Base-by-base conservation (phyloP, 2,329 filamentous ascomycete species). In the Fusarium sp. region DNA sequence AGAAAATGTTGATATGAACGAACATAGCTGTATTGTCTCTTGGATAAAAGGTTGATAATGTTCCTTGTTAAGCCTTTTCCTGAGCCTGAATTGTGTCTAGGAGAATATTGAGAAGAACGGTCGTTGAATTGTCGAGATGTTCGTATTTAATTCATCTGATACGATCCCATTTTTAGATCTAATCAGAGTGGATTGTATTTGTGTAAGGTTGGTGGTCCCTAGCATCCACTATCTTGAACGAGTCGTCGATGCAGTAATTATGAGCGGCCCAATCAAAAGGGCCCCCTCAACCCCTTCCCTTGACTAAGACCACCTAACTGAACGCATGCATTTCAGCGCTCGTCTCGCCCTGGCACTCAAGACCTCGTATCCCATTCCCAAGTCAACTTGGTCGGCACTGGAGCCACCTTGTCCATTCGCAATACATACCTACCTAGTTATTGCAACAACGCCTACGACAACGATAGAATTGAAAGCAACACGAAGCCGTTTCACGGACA, bases 401-500 rank as follows among this genome's bases (percentile, higher is more conserved):
- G 41, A 70, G 63, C 70, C 70, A 72, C 55, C 49, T 68, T 61
- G 66, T 66, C 58, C 58, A 60, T 67, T 50, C 52, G 56, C 54
- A 50, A 53, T 52, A 55, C 40, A 41, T n/a, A 25, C 25, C 8
- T 25, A 25, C 23, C 10, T 27, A 35, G 49, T 43, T 36, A 43
- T 46, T 45, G 39, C 41, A 31, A 50, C 66, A 53, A 69, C 52
- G 31, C 43, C 39, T 23, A 45, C 52, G 43, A 66, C 52, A 40
- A 58, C 49, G 53, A 42, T 27, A 56, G 25, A 37, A 40, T n/a
- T 20, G 46, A 47, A 27, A 55, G 25, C 23, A 18, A 51, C 18
- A 21, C 21, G 29, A n/a, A 39, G 29, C 20, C 29, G n/a, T 15
- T 17, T 14, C 36, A 40, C 21, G 21, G 15, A 43, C 39, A 29